Percentiles rank a stretch among this genome's conserved stretches.
These are phyloP conservation scores for Cyclotella kingstonii DNA, from an alignment of 108 stramenopile species.

Conservation along the genomic window DNA sequence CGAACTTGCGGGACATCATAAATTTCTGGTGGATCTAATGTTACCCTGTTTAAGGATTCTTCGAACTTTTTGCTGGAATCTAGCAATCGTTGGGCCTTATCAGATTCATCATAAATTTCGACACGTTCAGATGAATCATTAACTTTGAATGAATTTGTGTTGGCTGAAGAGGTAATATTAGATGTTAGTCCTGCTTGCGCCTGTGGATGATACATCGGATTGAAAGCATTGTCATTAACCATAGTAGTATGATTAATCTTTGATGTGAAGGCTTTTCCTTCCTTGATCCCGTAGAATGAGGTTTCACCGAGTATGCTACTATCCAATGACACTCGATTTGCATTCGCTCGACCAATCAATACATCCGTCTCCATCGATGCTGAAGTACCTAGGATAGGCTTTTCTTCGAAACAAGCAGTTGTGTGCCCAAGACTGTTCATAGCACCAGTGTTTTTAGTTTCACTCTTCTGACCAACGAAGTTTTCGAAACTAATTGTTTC, in stretches of 20 bases:
- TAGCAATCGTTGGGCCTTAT: conserved; percentile 4
- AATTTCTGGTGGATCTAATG: conserved; percentile 8
- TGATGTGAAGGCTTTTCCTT: not conserved
- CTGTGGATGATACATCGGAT: too few species aligned
- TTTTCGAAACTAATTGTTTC: conserved; percentile 4
- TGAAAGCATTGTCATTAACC: too few species aligned
- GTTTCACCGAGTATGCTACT: not conserved
- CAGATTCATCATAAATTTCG: not conserved
- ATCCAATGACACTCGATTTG: not conserved
- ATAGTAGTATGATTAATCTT: not conserved
- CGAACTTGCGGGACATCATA: not conserved
- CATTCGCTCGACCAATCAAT: not conserved
- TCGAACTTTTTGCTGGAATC: not conserved
- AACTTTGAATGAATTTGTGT: not conserved
- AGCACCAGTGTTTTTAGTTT: not conserved
- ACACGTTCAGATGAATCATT: conserved; percentile 5
- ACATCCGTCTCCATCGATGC: not conserved
- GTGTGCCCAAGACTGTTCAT: not conserved
- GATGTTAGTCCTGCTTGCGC: too few species aligned
- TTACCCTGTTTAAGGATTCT: conserved; percentile 2
- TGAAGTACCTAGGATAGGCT: not conserved
- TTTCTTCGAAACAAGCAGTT: not conserved
- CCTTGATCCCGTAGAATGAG: not conserved
- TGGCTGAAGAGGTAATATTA: not conserved
- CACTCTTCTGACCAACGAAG: not conserved